Evolutionary conservation across 306 rosid species (phyloP), one percentile per base, ranked within the genome.

Genomic region (Crataegus laevigata): DNA sequence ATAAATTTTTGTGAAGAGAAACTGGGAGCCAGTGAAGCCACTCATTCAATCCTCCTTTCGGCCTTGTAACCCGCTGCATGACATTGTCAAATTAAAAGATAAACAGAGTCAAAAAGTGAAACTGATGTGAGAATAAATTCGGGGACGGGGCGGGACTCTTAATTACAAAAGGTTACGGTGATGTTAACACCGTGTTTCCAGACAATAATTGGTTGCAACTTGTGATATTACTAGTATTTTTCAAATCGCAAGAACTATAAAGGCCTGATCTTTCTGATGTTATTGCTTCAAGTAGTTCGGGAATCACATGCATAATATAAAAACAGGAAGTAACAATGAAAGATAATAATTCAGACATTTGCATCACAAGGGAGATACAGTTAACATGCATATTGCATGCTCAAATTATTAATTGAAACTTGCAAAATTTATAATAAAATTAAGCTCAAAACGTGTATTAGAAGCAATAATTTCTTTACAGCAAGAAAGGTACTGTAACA

Each of bases 11-110:
- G 82, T 94, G 97, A 61, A 90, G 60, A 38, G 93, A 88, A 66
- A 94, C 94, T 0, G 98, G 96, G 80, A 94, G 93, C 98, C 98
- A 91, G 74, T 85, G 97, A 66, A 94, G 94, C 94, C 94, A 94
- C 68, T 88, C 87, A 76, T 91, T 91, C 60, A 90, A 29, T 74
- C 97, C 94, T 73, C 91, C 97, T 74, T 67, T 90, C n/a, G 97
- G 97, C 83, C 97, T 88, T 51, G 91, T 86, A 43, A 94, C 96
- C 59, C 97, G 90, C 98, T 94, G 90, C 88, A 78, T 50, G 24
- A 28, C 76, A 45, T 61, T 28, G 55, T 4, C 4, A 68, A 77
- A 5, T 22, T 21, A 64, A 28, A 54, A 38, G 45, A 24, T 26
- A 65, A 14, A 63, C 70, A 59, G 57, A 38, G 55, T 19, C n/a